Conservation (phyloP, 495 filamentous ascomycete species). For the Aspergillus kassunensis region DNA sequence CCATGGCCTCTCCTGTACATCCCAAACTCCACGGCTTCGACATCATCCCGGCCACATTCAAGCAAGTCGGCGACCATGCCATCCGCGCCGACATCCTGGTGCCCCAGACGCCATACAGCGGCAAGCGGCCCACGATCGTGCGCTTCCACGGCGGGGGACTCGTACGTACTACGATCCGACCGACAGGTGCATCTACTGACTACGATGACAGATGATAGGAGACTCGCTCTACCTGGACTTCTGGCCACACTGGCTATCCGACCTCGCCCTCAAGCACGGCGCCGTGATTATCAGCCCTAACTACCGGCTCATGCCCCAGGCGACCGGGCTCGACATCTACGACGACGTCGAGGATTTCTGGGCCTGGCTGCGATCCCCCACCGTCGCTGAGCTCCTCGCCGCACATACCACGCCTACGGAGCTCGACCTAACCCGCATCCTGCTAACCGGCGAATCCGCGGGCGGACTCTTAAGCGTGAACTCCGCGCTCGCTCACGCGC, state of each 20-base stretch:
- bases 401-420: constrained; percentile 15
- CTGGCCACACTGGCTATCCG: constrained; percentile 29
- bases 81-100: constrained; percentile 35
- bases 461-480: constrained; percentile 32
- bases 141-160: constrained; percentile 35
- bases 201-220: constrained; percentile 11
- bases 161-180: constrained; percentile 13
- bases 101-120: constrained; percentile 15
- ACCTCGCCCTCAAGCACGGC: constrained; percentile 25
- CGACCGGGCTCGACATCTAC: constrained; percentile 43
- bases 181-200: neutral
- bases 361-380: constrained; percentile 39
- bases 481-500: constrained; percentile 18
- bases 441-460: constrained; percentile 30
- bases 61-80: constrained; percentile 25
- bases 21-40: constrained; percentile 19
- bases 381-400: constrained; percentile 15
- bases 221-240: constrained; percentile 29
- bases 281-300: constrained; percentile 44
- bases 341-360: constrained; percentile 49
- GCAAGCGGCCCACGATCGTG: constrained; percentile 27
- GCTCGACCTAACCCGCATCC: constrained; percentile 26
- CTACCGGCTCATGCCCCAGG: constrained; percentile 52
- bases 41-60: constrained; percentile 30
- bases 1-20: neutral